These are phyloP conservation scores for Tolypocladium nubicola DNA, from an alignment of 2,329 filamentous ascomycete species.

Conservation along the genomic window DNA sequence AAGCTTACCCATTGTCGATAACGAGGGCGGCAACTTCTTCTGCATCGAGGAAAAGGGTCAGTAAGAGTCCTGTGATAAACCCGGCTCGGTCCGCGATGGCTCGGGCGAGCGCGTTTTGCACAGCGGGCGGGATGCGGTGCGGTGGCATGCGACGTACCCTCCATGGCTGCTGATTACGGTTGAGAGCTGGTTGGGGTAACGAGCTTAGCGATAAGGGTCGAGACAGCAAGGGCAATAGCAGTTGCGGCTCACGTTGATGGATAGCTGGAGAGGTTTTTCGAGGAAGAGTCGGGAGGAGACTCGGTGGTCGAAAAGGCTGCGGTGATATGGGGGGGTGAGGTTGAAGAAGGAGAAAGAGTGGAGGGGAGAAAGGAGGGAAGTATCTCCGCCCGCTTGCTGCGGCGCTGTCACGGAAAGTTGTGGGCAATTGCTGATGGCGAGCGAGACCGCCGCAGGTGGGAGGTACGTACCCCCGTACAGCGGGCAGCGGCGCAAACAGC, in stretches of 20 bases:
- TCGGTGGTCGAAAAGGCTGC: slow-evolving; percentile 6
- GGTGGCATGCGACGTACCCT: slow-evolving; percentile 31
- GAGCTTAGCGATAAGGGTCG: slow-evolving; percentile 10
- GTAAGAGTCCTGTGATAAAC: slow-evolving; percentile 16
- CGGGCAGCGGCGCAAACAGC: neutral
- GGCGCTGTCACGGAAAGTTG: slow-evolving; percentile 5
- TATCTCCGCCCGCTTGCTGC: slow-evolving; percentile 2
- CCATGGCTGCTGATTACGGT: slow-evolving; percentile 43
- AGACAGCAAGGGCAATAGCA: slow-evolving; percentile 4
- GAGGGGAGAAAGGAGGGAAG: slow-evolving; percentile 20
- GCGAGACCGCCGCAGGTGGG: neutral
- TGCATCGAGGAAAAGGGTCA: slow-evolving; percentile 41
- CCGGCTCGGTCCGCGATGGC: neutral
- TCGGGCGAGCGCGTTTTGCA: neutral
- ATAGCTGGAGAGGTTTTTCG: slow-evolving; percentile 8
- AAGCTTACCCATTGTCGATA: slow-evolving; percentile 99
- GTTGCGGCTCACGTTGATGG: slow-evolving; percentile 6
- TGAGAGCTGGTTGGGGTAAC: slow-evolving; percentile 17
- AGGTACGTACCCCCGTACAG: neutral
- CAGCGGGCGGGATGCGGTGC: neutral
- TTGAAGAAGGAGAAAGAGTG: slow-evolving; percentile 22
- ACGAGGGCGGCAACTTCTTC: slow-evolving; percentile 99
- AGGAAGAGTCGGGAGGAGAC: slow-evolving; percentile 9
- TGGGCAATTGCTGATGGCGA: slow-evolving; percentile 12
- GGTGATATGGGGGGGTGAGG: slow-evolving; percentile 11